Base-by-base conservation (phyloP, 192 early-diverging fungal species). In the Lobulomyces angularis region DNA sequence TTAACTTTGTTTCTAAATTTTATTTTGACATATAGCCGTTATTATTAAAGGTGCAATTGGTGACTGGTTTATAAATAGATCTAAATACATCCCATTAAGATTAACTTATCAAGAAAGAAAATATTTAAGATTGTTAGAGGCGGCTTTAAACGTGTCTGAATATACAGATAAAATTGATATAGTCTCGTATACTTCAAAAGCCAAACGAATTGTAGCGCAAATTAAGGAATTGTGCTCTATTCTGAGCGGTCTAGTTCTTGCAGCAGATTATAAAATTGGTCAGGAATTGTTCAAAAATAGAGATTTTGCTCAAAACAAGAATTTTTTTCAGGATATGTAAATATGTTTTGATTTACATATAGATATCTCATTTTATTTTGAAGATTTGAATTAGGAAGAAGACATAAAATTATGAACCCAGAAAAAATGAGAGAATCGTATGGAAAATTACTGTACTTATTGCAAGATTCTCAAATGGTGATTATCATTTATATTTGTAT, bases 171-270 rank as follows among this genome's bases (percentile, higher is more conserved):
- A 81, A 49, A 71, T 86, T 27, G 84, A 86, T 42, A 63, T 86
- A 19, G 61, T 92, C 19, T 74, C 72, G 20, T 86, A 86, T 48
- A 69, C 67, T 16, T 16, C n/a, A 32, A 39, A 39, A 53, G 53
- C 77, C 20, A 85, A 83, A 59, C 81, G 92, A 23, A 90, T 88
- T 21, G 84, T 98, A 2, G 65, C 67, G 30, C 95, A 98, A 56
- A 95, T 98, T 56, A 84, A 86, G 39, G 92, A 97, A 50, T 68
- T 98, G 20, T 98, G 95, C 51, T 81, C 87, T 8, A 90, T 97
- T 28, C 65, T 98, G 23, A 84, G 84, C 19, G 95, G 95, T 3
- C 69, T 97, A 3, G 78, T 90, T 23, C 55, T 97, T 21, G 74
- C 69, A 5, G 56, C 69, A 12, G 69, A 72, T 35, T 72, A 72